These are phyloP conservation scores for Fusarium musae DNA, from an alignment of 2,329 filamentous ascomycete species.

Conservation along the genomic window DNA sequence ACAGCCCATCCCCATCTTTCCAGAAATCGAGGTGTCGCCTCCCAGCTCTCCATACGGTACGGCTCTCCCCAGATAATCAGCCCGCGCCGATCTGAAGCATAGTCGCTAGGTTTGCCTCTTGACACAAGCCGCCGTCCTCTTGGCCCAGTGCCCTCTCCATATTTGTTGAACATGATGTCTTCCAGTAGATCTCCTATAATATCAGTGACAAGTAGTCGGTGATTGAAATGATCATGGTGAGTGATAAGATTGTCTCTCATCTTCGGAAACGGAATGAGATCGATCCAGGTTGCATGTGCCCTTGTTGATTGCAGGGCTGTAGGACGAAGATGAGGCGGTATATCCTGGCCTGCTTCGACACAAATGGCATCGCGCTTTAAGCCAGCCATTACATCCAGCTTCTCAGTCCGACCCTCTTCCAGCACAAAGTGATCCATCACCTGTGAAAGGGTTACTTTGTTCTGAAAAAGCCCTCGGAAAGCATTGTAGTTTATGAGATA, in stretches of 20 bases:
- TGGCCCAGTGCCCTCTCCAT: neutral
- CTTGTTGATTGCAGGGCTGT: neutral
- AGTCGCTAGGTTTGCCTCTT: neutral
- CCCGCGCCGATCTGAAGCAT: neutral
- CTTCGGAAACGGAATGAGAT: neutral
- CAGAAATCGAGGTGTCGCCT: slow-evolving; percentile 5
- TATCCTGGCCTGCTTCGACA: neutral
- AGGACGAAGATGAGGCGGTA: neutral
- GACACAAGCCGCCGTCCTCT: neutral
- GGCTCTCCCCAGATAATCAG: slow-evolving; percentile 11
- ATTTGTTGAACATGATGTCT: slow-evolving; percentile 13
- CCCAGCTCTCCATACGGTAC: neutral
- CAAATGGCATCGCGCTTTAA: slow-evolving; percentile 7
- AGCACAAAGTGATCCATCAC: neutral
- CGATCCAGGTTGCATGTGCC: slow-evolving; percentile 6
- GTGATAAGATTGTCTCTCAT: slow-evolving; percentile 11
- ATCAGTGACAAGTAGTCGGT: neutral
- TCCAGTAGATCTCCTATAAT: slow-evolving; percentile 2
- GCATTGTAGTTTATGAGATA: slow-evolving; percentile 16
- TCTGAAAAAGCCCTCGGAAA: slow-evolving; percentile 5
- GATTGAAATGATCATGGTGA: neutral
- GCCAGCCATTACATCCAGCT: slow-evolving; percentile 7
- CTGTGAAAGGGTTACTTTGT: neutral
- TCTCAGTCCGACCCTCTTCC: neutral
- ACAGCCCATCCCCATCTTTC: slow-evolving; percentile 11